phyloP scores from a whole-genome alignment of 2,329 filamentous ascomycete genomes.

The Beauveria bassiana region DNA sequence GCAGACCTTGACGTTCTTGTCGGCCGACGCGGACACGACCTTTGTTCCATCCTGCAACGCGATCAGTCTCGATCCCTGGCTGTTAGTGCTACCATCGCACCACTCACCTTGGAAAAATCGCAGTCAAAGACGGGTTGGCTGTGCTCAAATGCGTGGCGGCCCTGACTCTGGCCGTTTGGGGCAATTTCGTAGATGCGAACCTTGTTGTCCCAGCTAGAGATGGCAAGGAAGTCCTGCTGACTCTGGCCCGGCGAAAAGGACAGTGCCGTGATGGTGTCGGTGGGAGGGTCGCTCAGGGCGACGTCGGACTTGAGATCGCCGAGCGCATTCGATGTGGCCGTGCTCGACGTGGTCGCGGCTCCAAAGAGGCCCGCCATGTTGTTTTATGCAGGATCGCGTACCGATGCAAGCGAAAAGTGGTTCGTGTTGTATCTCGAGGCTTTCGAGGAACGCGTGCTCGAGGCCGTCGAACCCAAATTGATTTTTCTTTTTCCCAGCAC shows the following conservation, averaged over 20 bases:
- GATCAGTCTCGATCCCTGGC: constrained; percentile 1
- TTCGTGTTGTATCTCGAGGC: neutral
- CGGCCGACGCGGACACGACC: constrained; percentile 77
- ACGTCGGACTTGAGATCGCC: constrained; percentile 91
- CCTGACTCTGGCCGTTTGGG: constrained; percentile 67
- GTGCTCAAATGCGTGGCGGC: constrained; percentile 80
- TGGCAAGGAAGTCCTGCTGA: constrained; percentile 68
- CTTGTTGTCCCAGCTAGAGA: constrained; percentile 96
- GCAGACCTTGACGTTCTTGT: constrained; percentile 83
- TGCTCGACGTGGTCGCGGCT: constrained; percentile 30
- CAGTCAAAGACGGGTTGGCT: constrained; percentile 76
- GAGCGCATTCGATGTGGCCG: constrained; percentile 60
- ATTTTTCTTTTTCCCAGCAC: neutral
- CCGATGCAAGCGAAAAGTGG: neutral
- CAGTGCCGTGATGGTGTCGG: constrained; percentile 84
- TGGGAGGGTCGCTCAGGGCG: constrained; percentile 66
- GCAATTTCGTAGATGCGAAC: constrained; percentile 94
- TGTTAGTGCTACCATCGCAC: neutral
- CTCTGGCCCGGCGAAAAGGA: constrained; percentile 62
- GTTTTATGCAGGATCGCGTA: neutral
- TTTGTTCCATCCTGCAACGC: constrained; percentile 75
- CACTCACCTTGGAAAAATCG: constrained; percentile 80
- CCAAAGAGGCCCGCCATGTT: constrained; percentile 59
- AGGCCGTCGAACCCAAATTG: neutral
- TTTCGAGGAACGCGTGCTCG: constrained; percentile 2